Base-by-base conservation (phyloP, 2,329 filamentous ascomycete genomes). In the Penicillium sp. region DNA sequence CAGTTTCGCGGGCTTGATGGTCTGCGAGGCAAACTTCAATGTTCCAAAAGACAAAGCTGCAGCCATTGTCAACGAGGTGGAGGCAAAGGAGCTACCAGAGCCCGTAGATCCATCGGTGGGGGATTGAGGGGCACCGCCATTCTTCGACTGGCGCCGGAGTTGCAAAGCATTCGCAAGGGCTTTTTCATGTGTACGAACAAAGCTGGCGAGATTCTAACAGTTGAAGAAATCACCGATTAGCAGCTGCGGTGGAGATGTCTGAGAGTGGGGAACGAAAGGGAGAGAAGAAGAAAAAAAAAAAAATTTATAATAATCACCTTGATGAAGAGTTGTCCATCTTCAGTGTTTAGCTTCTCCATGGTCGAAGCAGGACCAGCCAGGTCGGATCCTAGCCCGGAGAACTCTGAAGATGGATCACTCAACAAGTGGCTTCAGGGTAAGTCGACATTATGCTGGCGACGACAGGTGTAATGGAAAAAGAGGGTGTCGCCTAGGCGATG, bases 131-230 rank as follows among this genome's bases (percentile, higher is more conserved):
- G 82, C 80, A 39, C 78, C 68, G 51, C 76, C 77, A 79, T 89
- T 80, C 55, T 82, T 83, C 46, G 74, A 70, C 46, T 78, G 76
- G 56, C 85, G 80, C 63, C 83, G 82, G 54, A 93, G 75, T 65
- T 95, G 90, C 47, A 95, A 73, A 55, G 90, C 90, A 71, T 96
- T 96, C 61, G 92, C 92, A 47, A 98, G 78, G 25, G 89, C 90
- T 70, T 94, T 94, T 69, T 98, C 92, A 72, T 98, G 88, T 39
- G 88, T 95, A 47, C 89, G 87, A 68, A 98, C 88, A 68, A 95
- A 96, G 69, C 83, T 83, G 61, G 90, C 89, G 63, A 98, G 77
- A 75, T 94, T 92, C 90, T 95, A 64, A 14, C 6, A 36, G 17
- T 22, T 9, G 22, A 37, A 17, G 10, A 14, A 13, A 11, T n/a